A percentile compares a stretch with the other conserved stretches of the same genome.
phyloP scores from a whole-genome alignment of 306 rosid species.

The Purshia tridentata region DNA sequence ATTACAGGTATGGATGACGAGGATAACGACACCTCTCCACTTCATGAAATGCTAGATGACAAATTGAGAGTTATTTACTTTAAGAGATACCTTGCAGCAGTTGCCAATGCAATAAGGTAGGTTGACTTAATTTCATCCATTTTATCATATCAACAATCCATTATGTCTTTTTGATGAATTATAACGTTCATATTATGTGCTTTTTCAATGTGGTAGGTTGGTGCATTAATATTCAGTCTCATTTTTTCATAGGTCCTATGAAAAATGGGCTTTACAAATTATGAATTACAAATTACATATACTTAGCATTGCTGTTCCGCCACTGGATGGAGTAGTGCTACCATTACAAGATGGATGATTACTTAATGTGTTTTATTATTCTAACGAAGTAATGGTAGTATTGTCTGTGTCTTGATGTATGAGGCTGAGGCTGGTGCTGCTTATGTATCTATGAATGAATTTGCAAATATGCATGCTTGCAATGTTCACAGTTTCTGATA shows the following conservation, averaged over 20 bases:
- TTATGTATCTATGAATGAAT: too few relatives aligned
- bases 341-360: background rate
- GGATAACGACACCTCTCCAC: constrained; percentile 50
- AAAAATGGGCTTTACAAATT: background rate
- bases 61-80: constrained; percentile 70
- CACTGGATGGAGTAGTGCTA: background rate
- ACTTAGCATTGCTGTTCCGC: background rate
- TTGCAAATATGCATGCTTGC: too few relatives aligned
- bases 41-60: constrained; percentile 79
- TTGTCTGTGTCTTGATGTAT: background rate
- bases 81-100: constrained; percentile 64
- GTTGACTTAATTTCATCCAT: constrained; percentile 21
- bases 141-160: background rate
- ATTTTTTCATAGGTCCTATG: background rate
- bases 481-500: background rate
- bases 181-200: constrained; percentile 2
- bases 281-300: background rate
- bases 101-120: constrained; percentile 76
- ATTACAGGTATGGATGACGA: constrained; percentile 90
- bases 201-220: background rate
- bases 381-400: background rate
- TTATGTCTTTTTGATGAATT: background rate
- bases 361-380: background rate
- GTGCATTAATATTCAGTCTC: background rate
- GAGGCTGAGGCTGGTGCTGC: background rate